Percentiles rank a stretch among this genome's conserved stretches.
Conservation (phyloP, 805 yeast genomes). For the Candida gorgasii region DNA sequence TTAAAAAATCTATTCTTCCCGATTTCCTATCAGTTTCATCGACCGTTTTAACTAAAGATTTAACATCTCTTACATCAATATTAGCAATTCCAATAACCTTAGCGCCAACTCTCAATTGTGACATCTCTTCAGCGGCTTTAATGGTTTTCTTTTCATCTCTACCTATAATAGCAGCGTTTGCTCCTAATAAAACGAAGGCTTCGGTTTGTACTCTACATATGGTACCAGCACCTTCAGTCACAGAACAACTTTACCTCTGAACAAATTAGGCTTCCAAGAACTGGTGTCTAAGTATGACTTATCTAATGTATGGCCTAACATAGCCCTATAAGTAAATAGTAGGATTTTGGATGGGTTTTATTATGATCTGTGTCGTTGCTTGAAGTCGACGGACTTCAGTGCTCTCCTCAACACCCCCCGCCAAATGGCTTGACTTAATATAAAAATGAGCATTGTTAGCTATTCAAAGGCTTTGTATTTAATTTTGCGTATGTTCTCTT, state of each 20-base stretch:
- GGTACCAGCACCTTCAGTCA: slow-evolving; percentile 96
- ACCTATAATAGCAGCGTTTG: slow-evolving; percentile 84
- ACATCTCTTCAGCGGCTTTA: slow-evolving; percentile 66
- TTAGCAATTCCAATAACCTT: slow-evolving; percentile 70
- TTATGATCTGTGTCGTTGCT: neutral
- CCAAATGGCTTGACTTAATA: neutral
- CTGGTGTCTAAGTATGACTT: slow-evolving; percentile 29
- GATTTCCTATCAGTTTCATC: slow-evolving; percentile 61
- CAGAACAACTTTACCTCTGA: slow-evolving; percentile 82
- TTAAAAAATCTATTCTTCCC: slow-evolving; percentile 82
- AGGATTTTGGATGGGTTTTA: neutral
- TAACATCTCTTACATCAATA: slow-evolving; percentile 76
- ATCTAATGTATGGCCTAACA: slow-evolving; percentile 23
- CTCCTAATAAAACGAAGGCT: slow-evolving; percentile 80
- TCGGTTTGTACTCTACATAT: slow-evolving; percentile 89
- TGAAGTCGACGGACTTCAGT: slow-evolving; percentile 4
- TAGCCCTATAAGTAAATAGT: too few species aligned
- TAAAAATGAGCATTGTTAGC: neutral
- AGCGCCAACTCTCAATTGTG: slow-evolving; percentile 58
- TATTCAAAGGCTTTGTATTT: neutral
- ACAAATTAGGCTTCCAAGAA: slow-evolving; percentile 59
- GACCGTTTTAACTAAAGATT: slow-evolving; percentile 63
- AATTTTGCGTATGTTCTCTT: too few species aligned
- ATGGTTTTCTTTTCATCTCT: slow-evolving; percentile 68
- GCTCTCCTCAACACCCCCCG: too few species aligned